Percentiles rank a stretch among this genome's conserved stretches.
Conservation (phyloP, 2,329 filamentous ascomycete genomes). For the Ceratocystiopsis brevicomis region DNA sequence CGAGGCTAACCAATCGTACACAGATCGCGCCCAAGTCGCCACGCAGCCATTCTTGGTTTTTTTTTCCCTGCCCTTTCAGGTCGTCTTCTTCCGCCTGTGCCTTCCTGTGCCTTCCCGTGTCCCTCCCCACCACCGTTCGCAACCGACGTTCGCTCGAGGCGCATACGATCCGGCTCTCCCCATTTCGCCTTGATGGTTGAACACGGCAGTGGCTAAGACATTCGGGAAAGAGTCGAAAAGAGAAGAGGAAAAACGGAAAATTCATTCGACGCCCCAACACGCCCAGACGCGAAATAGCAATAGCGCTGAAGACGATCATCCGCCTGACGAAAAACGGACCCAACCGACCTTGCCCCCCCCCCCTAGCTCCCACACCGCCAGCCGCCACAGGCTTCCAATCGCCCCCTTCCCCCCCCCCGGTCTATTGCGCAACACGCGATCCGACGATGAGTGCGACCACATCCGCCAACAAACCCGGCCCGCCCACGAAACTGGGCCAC, state of each 20-base stretch:
- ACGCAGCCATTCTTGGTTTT: not conserved
- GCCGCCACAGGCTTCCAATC: not conserved
- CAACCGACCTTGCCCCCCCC: not conserved
- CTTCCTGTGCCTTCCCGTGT: not conserved
- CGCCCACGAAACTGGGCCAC: slow-evolving; percentile 32
- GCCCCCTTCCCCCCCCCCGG: not conserved
- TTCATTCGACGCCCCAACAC: too few species aligned
- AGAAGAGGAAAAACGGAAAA: not conserved
- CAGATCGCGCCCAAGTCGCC: slow-evolving; percentile 9
- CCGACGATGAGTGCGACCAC: slow-evolving; percentile 26
- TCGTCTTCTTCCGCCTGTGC: not conserved
- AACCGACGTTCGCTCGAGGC: not conserved
- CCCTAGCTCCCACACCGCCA: not conserved
- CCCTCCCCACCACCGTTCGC: not conserved
- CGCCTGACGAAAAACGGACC: not conserved
- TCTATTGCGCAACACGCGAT: not conserved
- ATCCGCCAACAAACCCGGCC: slow-evolving; percentile 28
- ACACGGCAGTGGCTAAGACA: too few species aligned
- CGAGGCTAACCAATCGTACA: slow-evolving; percentile 11
- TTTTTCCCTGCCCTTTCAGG: not conserved
- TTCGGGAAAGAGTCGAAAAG: too few species aligned
- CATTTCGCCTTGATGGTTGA: not conserved
- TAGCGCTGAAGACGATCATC: too few species aligned
- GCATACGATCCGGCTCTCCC: not conserved
- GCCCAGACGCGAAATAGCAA: too few species aligned